phyloP scores from a whole-genome alignment of 2,329 filamentous ascomycete species.

The Arachnomyces sp. region DNA sequence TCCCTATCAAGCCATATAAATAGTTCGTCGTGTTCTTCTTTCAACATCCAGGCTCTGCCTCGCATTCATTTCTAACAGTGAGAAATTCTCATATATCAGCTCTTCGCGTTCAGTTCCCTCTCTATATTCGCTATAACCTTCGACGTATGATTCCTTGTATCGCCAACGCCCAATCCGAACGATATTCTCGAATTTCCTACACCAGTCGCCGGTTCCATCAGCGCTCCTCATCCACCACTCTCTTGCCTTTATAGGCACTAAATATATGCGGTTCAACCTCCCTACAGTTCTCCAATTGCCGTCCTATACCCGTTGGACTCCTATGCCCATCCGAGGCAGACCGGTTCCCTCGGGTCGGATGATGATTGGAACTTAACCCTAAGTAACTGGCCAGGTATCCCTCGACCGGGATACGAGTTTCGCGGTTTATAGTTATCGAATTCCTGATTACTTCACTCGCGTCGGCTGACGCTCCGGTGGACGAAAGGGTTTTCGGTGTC shows the following conservation, averaged over 20 bases:
- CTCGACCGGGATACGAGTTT: constrained; percentile 43
- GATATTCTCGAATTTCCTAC: background rate
- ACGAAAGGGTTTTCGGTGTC: constrained; percentile 33
- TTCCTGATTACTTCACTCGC: constrained; percentile 54
- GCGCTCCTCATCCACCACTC: constrained; percentile 24
- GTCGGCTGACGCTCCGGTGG: constrained; percentile 24
- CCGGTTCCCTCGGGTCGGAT: constrained; percentile 48
- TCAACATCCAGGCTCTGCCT: background rate
- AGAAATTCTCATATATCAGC: no score
- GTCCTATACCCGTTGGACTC: constrained; percentile 44
- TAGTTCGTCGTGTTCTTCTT: constrained; percentile 3
- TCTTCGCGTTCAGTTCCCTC: no score
- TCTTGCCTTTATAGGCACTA: constrained; percentile 28
- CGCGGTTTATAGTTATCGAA: constrained; percentile 62
- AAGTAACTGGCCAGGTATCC: constrained; percentile 62
- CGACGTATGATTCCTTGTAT: no score
- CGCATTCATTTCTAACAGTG: no score
- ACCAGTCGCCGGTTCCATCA: constrained; percentile 5
- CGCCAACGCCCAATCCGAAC: constrained; percentile 9
- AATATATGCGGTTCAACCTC: constrained; percentile 50
- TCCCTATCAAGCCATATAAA: no score
- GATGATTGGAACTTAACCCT: constrained; percentile 94
- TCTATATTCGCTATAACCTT: no score
- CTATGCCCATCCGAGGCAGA: constrained; percentile 23
- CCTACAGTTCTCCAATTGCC: constrained; percentile 67